Base-by-base conservation (phyloP, 768 basidiomycete species). In the Exidia glandulosa region DNA sequence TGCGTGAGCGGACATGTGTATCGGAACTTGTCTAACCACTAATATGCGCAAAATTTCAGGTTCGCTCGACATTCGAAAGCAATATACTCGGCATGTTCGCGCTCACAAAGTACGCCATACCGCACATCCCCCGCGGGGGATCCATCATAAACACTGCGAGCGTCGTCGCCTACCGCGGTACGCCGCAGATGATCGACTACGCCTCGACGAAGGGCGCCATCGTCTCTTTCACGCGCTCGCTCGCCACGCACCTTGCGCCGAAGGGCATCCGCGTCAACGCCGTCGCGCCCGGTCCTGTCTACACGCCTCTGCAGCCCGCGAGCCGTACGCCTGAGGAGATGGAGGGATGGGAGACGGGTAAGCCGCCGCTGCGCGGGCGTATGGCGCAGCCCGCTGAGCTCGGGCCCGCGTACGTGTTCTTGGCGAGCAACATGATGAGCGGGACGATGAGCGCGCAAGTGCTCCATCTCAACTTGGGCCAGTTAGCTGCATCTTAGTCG, bases 41-140 rank as follows among this genome's bases (percentile, higher is more conserved):
- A n/a, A 75, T 57, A 76, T 79, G 66, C 70, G 71, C 61, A 69
- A 76, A 60, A 66, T 77, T 47, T 72, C 82, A 41, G 76, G 73
- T 54, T 73, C 79, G 1, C 79, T 83, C 47, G 74, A 81, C 63
- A 68, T 84, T 82, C 74, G 67, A 76, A 52, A 72, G 75, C 57
- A 85, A 86, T 72, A 82, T 84, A 65, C 61, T 85, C 48, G 76
- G 76, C 63, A 82, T 81, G 81, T 80, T 85, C 61, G 80, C 78
- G 0, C 60, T 84, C 27, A 77, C 81, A 30, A 83, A 81, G 67
- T 77, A 71, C 63, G 78, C 82, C 14, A 66, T 83, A 16, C 82
- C 84, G 19, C 79, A 85, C 68, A 73, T 84, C 71, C 79, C 80
- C 64, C 77, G 80, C 45, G 83, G 85, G 1, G 70, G 76, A 2